Evolutionary conservation across 2,329 filamentous ascomycete species (phyloP).

Genomic region (Ceratocystis cubensis): DNA sequence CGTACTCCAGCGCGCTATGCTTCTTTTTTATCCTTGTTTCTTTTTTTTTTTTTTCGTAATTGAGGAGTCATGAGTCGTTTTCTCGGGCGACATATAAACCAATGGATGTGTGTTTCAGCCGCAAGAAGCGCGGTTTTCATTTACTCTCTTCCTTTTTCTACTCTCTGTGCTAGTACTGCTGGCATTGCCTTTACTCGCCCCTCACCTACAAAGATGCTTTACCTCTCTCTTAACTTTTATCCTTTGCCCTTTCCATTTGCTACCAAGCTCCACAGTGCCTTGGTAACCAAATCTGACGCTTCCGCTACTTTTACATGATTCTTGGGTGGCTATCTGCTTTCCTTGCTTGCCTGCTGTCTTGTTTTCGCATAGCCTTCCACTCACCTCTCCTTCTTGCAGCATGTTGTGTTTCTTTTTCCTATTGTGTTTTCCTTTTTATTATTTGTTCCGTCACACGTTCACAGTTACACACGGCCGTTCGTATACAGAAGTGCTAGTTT

Average conservation of each 20-base stretch:
- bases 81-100: neutral
- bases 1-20: constrained; percentile 3
- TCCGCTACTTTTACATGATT: neutral
- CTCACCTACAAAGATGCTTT: neutral
- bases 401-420: neutral
- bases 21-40: neutral
- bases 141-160: neutral
- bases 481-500: neutral
- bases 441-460: neutral
- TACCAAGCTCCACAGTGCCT: neutral
- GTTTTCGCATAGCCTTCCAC: neutral
- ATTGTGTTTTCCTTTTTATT: neutral
- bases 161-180: neutral
- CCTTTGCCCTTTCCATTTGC: neutral
- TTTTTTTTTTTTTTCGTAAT: neutral
- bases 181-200: neutral
- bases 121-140: neutral
- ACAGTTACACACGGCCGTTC: neutral
- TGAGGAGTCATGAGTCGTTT: neutral
- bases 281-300: neutral
- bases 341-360: neutral
- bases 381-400: neutral
- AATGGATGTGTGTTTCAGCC: neutral
- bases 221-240: neutral
- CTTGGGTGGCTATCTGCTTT: neutral